Conservation (phyloP, 177 flowering plant species). For the Vitis hybrid region DNA sequence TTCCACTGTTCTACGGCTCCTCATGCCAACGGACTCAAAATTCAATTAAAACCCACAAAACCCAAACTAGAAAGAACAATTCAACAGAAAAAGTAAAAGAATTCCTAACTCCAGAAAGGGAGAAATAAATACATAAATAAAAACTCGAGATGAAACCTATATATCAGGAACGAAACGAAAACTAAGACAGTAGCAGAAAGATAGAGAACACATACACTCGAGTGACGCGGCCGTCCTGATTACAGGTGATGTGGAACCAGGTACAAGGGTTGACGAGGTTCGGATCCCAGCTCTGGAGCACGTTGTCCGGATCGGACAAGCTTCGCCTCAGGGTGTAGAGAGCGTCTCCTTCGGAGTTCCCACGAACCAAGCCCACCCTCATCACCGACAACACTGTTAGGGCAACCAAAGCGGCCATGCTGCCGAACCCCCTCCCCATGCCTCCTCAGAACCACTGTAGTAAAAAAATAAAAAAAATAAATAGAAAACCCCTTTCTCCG, state of each 20-base stretch:
- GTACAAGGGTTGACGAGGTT: constrained; percentile 89
- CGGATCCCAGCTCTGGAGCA: constrained; percentile 91
- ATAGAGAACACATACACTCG: constrained; percentile 48
- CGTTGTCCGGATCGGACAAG: constrained; percentile 73
- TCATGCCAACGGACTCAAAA: no score
- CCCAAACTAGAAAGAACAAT: background rate
- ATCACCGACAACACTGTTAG: constrained; percentile 1
- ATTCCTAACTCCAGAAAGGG: background rate
- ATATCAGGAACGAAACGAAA: background rate
- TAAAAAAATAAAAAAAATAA: background rate
- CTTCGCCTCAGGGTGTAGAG: constrained; percentile 41
- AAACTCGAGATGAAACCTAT: background rate
- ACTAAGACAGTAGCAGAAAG: background rate
- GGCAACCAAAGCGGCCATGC: background rate
- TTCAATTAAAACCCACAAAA: background rate
- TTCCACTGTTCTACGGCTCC: no score
- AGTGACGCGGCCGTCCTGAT: constrained; percentile 77
- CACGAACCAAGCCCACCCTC: constrained; percentile 17
- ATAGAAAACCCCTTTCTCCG: background rate
- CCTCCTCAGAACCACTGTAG: background rate
- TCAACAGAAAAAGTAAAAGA: background rate
- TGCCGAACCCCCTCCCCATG: background rate
- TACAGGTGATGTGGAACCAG: constrained; percentile 91
- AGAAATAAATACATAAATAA: background rate
- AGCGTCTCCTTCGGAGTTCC: constrained; percentile 60